These are phyloP conservation scores for Tulasnella sp. DNA, from an alignment of 768 basidiomycete genomes.

Conservation along the genomic window DNA sequence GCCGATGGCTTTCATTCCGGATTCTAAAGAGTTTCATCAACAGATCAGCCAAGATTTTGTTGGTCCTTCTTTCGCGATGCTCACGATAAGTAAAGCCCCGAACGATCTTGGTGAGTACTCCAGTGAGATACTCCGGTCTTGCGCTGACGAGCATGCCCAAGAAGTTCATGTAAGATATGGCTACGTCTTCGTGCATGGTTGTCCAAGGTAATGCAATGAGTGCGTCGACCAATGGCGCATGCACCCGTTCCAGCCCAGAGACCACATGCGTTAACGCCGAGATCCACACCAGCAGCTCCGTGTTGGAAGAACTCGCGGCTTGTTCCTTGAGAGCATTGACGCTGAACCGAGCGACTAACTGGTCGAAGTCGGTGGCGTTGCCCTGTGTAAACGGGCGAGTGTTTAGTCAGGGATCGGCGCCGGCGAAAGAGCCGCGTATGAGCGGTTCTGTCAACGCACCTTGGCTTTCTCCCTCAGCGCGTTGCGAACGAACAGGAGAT, in stretches of 20 bases:
- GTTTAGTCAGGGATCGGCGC: background rate
- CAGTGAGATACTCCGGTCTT: conserved; percentile 78
- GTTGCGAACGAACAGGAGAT: conserved; percentile 70
- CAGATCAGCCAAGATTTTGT: too few species aligned
- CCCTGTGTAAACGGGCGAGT: conserved; percentile 40
- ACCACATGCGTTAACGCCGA: conserved; percentile 84
- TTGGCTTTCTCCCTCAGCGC: conserved; percentile 62
- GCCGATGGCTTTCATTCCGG: conserved; percentile 48
- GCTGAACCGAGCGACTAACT: conserved; percentile 81
- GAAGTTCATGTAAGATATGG: conserved; percentile 80
- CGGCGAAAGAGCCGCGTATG: background rate
- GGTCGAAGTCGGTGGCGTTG: conserved; percentile 64
- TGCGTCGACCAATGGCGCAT: conserved; percentile 72
- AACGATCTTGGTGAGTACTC: conserved; percentile 70
- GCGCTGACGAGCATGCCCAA: conserved; percentile 87
- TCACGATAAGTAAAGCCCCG: conserved; percentile 83
- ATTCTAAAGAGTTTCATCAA: conserved; percentile 39
- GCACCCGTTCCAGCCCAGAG: conserved; percentile 72
- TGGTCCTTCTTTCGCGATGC: conserved; percentile 22
- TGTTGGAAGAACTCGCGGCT: conserved; percentile 28
- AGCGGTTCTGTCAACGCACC: conserved; percentile 33
- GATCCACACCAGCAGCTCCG: conserved; percentile 69
- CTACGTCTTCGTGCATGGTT: conserved; percentile 73
- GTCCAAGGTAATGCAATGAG: conserved; percentile 87
- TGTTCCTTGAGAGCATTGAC: conserved; percentile 29